Evolutionary conservation across 2,329 filamentous ascomycete species (phyloP), one percentile per base, ranked within the genome.

Genomic region (Samsoniella hepiali): DNA sequence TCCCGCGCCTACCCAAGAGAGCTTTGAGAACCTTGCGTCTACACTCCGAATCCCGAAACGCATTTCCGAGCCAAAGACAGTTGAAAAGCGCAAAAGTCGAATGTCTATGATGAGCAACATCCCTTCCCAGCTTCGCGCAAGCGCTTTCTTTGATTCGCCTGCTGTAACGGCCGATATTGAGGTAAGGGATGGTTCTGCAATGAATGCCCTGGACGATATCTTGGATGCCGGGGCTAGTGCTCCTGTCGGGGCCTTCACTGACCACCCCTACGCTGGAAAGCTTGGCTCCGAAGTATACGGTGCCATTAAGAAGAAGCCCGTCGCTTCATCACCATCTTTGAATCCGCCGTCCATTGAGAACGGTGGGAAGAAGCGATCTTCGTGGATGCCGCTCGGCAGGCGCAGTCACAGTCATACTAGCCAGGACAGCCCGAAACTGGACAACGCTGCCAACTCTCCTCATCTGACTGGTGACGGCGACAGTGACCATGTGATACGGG

Each of bases 221-320:
- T 83, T 99, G 17, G 90, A 97, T 72, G 95, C 94, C 8, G 95
- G 94, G 3, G 91, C 91, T 3, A 85, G 84, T 65, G 94, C 95
- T 0, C 95, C 95, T 1, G 93, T 97, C 36, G 91, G 83, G 68
- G 94, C 93, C 32, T 98, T 98, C 70, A 96, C 91, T 0, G 92
- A 97, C 71, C 93, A 97, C 73, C 86, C 89, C 0, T 93, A 91
- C 71, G 90, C 88, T 34, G 93, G 93, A 5, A 86, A 87, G 66
- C 80, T 93, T 11, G 90, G 92, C 31, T 74, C 84, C 5, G 90
- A 94, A 69, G 84, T 93, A 0, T 96, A 95, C 71, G 89, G 89
- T 40, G 72, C 78, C 67, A 77, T 83, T 67, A 84, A 81, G 73
- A 80, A 79, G 57, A 81, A 76, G 61, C 75, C 77, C 15, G 66